Conservation (phyloP, 2,329 filamentous ascomycete species). For the Trichoderma guizhouense region DNA sequence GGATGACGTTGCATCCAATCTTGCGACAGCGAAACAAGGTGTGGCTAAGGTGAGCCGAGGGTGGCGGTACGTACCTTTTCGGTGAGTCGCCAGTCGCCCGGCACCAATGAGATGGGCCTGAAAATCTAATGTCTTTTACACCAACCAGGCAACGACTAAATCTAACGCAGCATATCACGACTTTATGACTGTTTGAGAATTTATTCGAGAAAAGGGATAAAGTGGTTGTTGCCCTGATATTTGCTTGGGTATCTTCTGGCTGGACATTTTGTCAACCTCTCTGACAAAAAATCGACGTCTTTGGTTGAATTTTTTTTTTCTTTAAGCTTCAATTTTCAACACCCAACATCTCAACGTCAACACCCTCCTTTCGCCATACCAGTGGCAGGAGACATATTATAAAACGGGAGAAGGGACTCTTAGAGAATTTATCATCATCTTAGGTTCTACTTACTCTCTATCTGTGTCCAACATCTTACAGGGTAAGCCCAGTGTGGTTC, state of each 20-base stretch:
- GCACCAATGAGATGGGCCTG: background rate
- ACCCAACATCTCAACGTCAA: background rate
- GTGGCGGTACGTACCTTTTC: constrained; percentile 14
- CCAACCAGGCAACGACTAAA: background rate
- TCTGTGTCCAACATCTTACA: background rate
- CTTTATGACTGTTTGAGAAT: background rate
- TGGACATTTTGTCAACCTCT: background rate
- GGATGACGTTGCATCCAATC: constrained; percentile 19
- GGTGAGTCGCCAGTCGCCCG: background rate
- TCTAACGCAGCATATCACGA: background rate
- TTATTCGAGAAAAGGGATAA: background rate
- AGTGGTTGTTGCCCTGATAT: background rate
- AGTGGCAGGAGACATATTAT: background rate
- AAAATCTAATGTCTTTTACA: background rate
- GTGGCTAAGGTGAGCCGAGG: constrained; percentile 8
- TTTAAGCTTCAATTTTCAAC: background rate
- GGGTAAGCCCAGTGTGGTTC: background rate
- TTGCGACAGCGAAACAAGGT: constrained; percentile 15
- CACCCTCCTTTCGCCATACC: background rate
- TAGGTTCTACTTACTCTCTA: background rate
- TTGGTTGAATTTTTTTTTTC: background rate
- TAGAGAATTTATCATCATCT: background rate
- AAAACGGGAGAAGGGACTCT: no score
- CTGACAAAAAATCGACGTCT: background rate
- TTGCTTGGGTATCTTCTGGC: background rate